These are phyloP conservation scores for Dactylellina haptotyla DNA, from an alignment of 2,329 filamentous ascomycete species.

Conservation along the genomic window DNA sequence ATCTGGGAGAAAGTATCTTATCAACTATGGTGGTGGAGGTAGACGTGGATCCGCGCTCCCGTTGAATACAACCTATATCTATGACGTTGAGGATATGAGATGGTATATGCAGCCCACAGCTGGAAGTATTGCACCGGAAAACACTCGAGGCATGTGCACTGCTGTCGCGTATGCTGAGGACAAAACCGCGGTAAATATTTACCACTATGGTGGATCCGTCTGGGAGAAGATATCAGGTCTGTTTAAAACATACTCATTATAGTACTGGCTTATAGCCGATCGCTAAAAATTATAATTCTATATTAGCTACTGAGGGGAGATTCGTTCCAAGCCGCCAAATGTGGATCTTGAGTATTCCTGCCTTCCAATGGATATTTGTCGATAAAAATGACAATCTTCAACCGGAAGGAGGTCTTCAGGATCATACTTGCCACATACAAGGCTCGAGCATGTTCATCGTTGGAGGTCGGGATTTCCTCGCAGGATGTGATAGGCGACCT, in stretches of 20 bases:
- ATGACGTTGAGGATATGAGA: constrained; percentile 26
- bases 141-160: constrained; percentile 32
- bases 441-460: constrained; percentile 40
- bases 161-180: constrained; percentile 40
- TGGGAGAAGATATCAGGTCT: too few relatives aligned
- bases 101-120: constrained; percentile 43
- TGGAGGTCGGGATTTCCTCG: constrained; percentile 35
- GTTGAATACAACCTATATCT: constrained; percentile 32
- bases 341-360: constrained; percentile 47
- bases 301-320: background rate
- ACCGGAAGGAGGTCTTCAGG: constrained; percentile 18
- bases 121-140: constrained; percentile 12
- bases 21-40: constrained; percentile 45
- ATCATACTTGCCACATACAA: constrained; percentile 47
- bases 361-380: constrained; percentile 44
- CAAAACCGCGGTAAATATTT: constrained; percentile 41
- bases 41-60: constrained; percentile 17
- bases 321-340: constrained; percentile 34
- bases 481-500: constrained; percentile 6
- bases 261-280: constrained; percentile 11
- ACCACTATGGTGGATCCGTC: constrained; percentile 39
- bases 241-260: constrained; percentile 20
- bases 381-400: constrained; percentile 40
- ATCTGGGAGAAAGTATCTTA: constrained; percentile 38
- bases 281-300: too few relatives aligned